Base-by-base conservation (phyloP, 352 stramenopile species). In the Globisporangium orthogonon region DNA sequence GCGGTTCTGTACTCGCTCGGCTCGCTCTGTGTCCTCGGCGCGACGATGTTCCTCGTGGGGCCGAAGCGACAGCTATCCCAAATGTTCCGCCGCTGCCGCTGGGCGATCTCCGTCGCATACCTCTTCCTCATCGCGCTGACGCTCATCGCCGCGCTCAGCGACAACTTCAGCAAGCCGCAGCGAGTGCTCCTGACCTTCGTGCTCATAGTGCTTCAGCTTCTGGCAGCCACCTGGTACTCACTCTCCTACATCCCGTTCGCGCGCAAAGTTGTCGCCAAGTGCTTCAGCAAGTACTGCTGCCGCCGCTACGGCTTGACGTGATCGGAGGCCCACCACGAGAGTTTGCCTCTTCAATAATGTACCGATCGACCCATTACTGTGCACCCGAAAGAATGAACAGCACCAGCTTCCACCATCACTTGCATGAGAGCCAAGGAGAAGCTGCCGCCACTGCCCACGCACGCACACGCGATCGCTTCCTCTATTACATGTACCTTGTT, bases 231-330 rank as follows among this genome's bases (percentile, higher is more conserved):
- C 17, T 95, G 84, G 82, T 94, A 95, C 63, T 79, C 55, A 17
- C 62, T 94, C 23, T 77, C 60, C 11, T 94, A 91, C 62, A 91
- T 95, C 54, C 86, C 86, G 14, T 94, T 83, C 63, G 84, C 76
- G 33, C 57, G 80, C 50, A 67, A 89, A 52, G 60, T 54, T 31
- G 55, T 69, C 9, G 50, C 15, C 35, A 65, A 58, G 30, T 41
- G 50, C 29, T 15, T 61, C 41, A 30, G 58, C 4, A 58, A 58
- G 29, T 41, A 37, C n/a, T 61, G 57, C 31, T 50, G 56, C 10
- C 33, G 50, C n/a, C 33, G 50, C n/a, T 18, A 13, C 28, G 37
- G 29, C 17, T 23, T 31, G 7, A 46, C 43, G 7, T 58, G 37
- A 45, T 50, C 53, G 28, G 1, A 23, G 23, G 45, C 17, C 2